Base-by-base conservation (phyloP, 352 stramenopile genomes). In the Plasmopara muralis region DNA sequence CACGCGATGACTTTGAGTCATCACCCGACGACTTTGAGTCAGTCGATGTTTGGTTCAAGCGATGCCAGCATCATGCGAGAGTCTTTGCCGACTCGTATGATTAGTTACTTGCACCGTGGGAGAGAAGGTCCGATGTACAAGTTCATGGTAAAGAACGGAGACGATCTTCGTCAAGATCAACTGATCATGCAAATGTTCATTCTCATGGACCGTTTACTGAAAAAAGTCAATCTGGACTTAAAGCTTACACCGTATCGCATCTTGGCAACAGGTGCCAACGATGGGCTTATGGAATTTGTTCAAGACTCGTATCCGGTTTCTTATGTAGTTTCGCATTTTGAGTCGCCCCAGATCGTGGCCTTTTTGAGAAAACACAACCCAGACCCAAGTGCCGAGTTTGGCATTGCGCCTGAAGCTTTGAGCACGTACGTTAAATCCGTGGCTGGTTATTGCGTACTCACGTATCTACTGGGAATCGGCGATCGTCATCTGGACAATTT, bases 181-280 rank as follows among this genome's bases (percentile, higher is more conserved):
- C 78, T 99, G 47, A 96, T 99, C 47, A 98, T 99, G 66, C 98
- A 99, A 77, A 98, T 99, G 89, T 98, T 99, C 52, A 96, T 97
- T 47, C 74, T 99, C 28, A 99, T 99, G 96, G 97, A 99, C 65
- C 83, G 94, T 6, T 68, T 99, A 30, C 74, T 99, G 34, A 99
- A 99, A 73, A 93, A 97, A 38, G 95, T 98, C 15, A 98, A 98
- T 50, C 60, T 99, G 41, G 96, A 99, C 62, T 74, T 99, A 14
- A 87, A 97, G 60, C 74, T 99, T 33, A 98, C 88, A 2, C 95
- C 96, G 15, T 99, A 99, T 65, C 76, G 84, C 8, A 91, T 96
- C 47, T 69, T 96, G 9, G 84, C 86, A 1, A 96, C 85, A 0
- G 84, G 82, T 14, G 74, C 87, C 13, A 96, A 83, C 46, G 89